Evolutionary conservation across 257 asterid genomes (phyloP).

Genomic region (Cynanchum wilfordii): DNA sequence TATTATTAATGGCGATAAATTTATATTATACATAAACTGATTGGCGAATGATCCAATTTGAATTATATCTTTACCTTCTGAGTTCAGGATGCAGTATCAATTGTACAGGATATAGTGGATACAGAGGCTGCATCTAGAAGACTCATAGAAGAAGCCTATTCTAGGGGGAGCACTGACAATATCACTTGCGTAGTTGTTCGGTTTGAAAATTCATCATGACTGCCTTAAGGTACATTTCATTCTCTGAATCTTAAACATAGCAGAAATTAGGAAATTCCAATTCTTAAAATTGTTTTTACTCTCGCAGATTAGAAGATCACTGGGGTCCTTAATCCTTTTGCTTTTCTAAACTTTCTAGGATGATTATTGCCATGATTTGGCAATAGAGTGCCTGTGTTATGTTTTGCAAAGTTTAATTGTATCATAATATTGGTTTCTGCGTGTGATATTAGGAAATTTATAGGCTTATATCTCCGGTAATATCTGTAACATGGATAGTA

Average conservation of each 20-base stretch:
- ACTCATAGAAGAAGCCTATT: slow-evolving; percentile 59
- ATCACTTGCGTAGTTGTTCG: slow-evolving; percentile 73
- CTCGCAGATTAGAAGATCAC: slow-evolving; percentile 8
- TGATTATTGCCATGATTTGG: not conserved
- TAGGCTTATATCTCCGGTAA: not conserved
- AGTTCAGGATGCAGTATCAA: slow-evolving; percentile 62
- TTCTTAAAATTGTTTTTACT: not conserved
- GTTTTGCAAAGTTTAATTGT: not conserved
- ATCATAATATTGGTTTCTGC: not conserved
- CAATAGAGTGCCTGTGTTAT: not conserved
- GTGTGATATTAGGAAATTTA: not conserved
- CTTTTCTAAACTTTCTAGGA: not conserved
- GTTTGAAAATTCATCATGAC: slow-evolving; percentile 36
- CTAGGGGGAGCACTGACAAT: slow-evolving; percentile 67
- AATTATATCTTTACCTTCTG: not conserved
- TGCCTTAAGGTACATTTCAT: slow-evolving; percentile 13
- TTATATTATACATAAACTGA: not conserved
- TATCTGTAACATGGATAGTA: not conserved
- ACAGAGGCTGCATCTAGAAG: slow-evolving; percentile 65
- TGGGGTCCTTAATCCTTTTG: not conserved
- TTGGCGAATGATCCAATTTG: not conserved
- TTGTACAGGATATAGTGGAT: slow-evolving; percentile 54
- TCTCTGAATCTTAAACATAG: not conserved
- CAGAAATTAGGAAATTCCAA: not conserved
- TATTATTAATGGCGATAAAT: not conserved